These are phyloP conservation scores for Russula dissimulans DNA, from an alignment of 768 basidiomycete genomes.

Conservation along the genomic window DNA sequence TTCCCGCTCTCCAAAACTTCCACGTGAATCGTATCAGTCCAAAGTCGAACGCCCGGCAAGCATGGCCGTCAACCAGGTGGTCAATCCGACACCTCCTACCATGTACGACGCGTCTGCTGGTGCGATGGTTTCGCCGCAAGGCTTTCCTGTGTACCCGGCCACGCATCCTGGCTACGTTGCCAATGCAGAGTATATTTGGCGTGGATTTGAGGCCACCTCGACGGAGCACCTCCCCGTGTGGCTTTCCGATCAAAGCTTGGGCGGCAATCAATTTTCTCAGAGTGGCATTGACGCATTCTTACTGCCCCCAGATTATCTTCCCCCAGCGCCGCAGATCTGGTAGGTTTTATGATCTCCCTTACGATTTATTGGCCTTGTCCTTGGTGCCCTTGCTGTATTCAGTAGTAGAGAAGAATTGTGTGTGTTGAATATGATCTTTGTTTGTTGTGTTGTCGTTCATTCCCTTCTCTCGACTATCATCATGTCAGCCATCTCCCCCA, in stretches of 20 bases:
- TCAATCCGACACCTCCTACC: constrained; percentile 17
- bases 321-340: constrained; percentile 69
- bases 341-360: constrained; percentile 24
- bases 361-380: not conserved
- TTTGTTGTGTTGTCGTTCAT: not conserved
- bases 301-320: constrained; percentile 64
- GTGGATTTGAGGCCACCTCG: constrained; percentile 61
- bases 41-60: constrained; percentile 22
- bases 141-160: constrained; percentile 16
- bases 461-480: not conserved
- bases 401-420: not conserved
- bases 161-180: constrained; percentile 20
- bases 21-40: constrained; percentile 39
- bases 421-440: constrained; percentile 10
- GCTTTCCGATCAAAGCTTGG: constrained; percentile 77
- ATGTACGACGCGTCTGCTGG: constrained; percentile 9
- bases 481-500: constrained; percentile 2
- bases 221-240: constrained; percentile 75
- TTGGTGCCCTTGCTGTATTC: constrained; percentile 7
- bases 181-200: constrained; percentile 61
- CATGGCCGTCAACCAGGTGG: constrained; percentile 19
- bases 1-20: constrained; percentile 51
- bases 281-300: constrained; percentile 83
- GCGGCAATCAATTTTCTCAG: constrained; percentile 65
- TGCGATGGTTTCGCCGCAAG: constrained; percentile 13